Percentiles rank a stretch among this genome's conserved stretches.
phyloP scores from a whole-genome alignment of 768 basidiomycete genomes.

The Tricholomella constricta region DNA sequence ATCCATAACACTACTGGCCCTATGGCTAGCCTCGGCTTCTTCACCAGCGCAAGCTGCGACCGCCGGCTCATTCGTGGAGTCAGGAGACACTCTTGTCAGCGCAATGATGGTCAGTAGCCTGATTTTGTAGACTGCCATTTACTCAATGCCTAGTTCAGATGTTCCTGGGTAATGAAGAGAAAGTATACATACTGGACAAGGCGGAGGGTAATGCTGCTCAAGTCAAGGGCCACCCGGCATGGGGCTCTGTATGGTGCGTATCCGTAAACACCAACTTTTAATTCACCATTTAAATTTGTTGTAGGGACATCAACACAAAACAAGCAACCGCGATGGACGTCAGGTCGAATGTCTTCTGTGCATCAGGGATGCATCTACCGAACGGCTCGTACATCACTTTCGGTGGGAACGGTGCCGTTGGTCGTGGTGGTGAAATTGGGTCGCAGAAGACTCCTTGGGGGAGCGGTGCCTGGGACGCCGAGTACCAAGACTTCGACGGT shows the following conservation, averaged over 20 bases:
- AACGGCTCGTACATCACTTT: slow-evolving; percentile 77
- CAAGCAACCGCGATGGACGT: slow-evolving; percentile 72
- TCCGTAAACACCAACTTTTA: background rate
- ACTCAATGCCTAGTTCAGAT: slow-evolving; percentile 38
- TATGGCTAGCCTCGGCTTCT: slow-evolving; percentile 42
- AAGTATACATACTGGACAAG: slow-evolving; percentile 82
- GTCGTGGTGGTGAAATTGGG: slow-evolving; percentile 61
- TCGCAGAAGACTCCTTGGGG: slow-evolving; percentile 48
- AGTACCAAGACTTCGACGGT: slow-evolving; percentile 83
- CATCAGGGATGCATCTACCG: slow-evolving; percentile 83
- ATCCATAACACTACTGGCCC: slow-evolving; percentile 7
- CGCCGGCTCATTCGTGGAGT: slow-evolving; percentile 48
- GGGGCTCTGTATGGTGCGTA: slow-evolving; percentile 41
- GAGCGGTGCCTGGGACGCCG: slow-evolving; percentile 58
- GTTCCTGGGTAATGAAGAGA: slow-evolving; percentile 68
- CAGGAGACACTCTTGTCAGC: slow-evolving; percentile 48
- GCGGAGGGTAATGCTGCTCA: slow-evolving; percentile 62
- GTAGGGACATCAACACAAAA: slow-evolving; percentile 64
- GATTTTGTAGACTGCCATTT: background rate
- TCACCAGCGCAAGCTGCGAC: slow-evolving; percentile 35
- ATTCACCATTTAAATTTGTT: background rate
- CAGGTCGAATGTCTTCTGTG: slow-evolving; percentile 74
- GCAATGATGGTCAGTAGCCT: slow-evolving; percentile 49
- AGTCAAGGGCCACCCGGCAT: slow-evolving; percentile 62
- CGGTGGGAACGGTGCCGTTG: slow-evolving; percentile 80